Base-by-base conservation (phyloP, 169 alveolate species). In the Plasmodium cynomolgi region DNA sequence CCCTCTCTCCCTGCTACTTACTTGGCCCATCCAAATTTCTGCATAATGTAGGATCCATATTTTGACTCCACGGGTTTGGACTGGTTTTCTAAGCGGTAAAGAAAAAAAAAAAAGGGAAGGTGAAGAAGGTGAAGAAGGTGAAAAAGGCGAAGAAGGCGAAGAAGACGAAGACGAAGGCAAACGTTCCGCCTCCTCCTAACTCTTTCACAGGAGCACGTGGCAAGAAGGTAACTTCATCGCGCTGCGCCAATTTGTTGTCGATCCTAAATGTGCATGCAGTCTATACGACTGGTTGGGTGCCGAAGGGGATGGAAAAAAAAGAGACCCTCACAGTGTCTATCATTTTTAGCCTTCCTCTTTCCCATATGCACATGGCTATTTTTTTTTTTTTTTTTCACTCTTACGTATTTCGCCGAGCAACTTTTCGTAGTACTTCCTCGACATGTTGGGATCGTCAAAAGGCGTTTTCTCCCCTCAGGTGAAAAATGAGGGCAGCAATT, bases 1-100 rank as follows among this genome's bases (percentile, higher is more conserved):
- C 58, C 8, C 81, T n/a, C 74, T 41, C n/a, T 79, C 11, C 33
- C 73, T n/a, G 39, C 37, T 86, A 20, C 79, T 88, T 80, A 88
- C 94, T 79, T 56, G 81, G 71, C 91, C 94, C 94, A 88, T 68
- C 94, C 94, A 31, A 88, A 88, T 41, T 88, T 88, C 82, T 88
- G 88, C 31, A 88, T 84, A 17, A 88, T 88, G 20, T 88, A 88
- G 34, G 88, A 88, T 2, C 94, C 94, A 50, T 79, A 88, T 88
- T 88, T 88, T 58, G 94, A 88, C 54, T 88, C 94, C 58, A 88
- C 94, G 0, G 90, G 90, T 26, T 88, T 88, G 23, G 88, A 77
- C 47, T 88, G 94, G 81, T 88, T 88, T 88, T 88, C 94, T 88
- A 88, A 39, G 72, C 23, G 54, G 26, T 23, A 6, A 39, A 34